Percentiles rank a stretch among this genome's conserved stretches.
These are phyloP conservation scores for Sergeia podlipaevii DNA, from an alignment of 208 protist species.

Conservation along the genomic window DNA sequence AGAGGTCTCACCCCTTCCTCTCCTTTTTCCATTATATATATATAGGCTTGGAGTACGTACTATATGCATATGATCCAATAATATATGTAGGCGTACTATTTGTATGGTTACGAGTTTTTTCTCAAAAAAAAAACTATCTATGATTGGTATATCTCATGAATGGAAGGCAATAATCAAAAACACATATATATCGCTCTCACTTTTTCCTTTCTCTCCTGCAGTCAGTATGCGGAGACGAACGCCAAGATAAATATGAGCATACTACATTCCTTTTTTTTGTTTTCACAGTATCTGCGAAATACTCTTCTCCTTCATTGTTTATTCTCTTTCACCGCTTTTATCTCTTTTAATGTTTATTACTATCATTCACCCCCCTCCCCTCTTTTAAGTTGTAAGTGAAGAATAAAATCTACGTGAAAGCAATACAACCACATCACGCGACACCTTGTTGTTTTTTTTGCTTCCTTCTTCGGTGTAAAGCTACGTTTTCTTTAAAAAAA, in stretches of 20 bases:
- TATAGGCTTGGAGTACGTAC: too few species aligned
- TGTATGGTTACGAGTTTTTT: too few species aligned
- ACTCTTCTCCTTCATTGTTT: neutral
- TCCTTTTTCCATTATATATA: too few species aligned
- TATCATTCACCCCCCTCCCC: neutral
- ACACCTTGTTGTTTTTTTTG: neutral
- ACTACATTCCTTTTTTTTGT: constrained; percentile 2
- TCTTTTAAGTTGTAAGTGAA: neutral
- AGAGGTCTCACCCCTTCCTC: too few species aligned
- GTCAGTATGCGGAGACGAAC: too few species aligned
- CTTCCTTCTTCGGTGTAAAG: constrained; percentile 1
- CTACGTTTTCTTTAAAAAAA: constrained; percentile 5
- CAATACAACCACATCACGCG: neutral
- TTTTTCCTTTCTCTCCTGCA: constrained; percentile 16
- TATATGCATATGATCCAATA: too few species aligned
- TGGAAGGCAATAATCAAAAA: too few species aligned
- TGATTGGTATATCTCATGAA: too few species aligned
- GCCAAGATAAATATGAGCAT: too few species aligned
- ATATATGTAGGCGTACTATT: too few species aligned
- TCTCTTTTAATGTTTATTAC: neutral
- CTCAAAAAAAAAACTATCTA: too few species aligned
- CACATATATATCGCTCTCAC: neutral
- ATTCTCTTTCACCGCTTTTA: constrained; percentile 5
- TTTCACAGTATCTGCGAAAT: neutral
- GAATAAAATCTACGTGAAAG: neutral